Percentiles rank a stretch among this genome's conserved stretches.
phyloP scores from a whole-genome alignment of 106 monocot genomes.

The Triglochin maritima region DNA sequence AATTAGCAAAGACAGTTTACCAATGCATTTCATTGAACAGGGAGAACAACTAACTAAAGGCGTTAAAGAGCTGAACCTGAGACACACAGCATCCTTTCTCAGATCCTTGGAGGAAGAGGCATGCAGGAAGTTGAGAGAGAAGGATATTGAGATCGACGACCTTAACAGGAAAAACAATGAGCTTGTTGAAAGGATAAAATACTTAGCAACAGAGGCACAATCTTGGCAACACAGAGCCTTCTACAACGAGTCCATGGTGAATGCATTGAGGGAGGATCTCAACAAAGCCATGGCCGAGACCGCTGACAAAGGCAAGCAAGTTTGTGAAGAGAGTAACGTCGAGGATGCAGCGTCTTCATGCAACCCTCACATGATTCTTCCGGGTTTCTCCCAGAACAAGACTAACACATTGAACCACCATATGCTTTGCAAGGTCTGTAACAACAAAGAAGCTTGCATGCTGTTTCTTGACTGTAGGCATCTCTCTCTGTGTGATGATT shows the following conservation, averaged over 20 bases:
- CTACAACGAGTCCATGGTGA: conserved; percentile 54
- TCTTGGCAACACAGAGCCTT: conserved; percentile 48
- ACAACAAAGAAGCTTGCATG: conserved; percentile 34
- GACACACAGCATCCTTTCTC: conserved; percentile 32
- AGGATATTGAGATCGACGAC: conserved; percentile 44
- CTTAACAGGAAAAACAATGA: conserved; percentile 49
- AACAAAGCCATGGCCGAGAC: conserved; percentile 40
- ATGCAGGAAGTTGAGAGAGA: conserved; percentile 30
- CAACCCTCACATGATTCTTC: conserved; percentile 6
- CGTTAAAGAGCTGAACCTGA: conserved; percentile 42
- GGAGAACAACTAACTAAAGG: conserved; percentile 44
- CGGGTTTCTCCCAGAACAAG: background rate
- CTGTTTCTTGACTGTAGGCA: conserved; percentile 74
- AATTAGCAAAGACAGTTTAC: background rate
- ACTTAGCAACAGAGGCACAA: conserved; percentile 36
- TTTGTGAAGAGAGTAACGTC: conserved; percentile 50
- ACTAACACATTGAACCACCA: background rate
- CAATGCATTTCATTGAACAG: conserved; percentile 11
- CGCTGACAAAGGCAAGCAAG: conserved; percentile 24
- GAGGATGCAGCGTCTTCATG: conserved; percentile 39
- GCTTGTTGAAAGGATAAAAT: conserved; percentile 39
- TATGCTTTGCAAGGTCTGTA: conserved; percentile 42
- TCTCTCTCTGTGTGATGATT: conserved; percentile 55
- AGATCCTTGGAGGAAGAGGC: conserved; percentile 24
- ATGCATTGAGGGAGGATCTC: conserved; percentile 36